Evolutionary conservation across 768 basidiomycete species (phyloP), one percentile per base, ranked within the genome.

Genomic region (Panaeolus papilionaceus): DNA sequence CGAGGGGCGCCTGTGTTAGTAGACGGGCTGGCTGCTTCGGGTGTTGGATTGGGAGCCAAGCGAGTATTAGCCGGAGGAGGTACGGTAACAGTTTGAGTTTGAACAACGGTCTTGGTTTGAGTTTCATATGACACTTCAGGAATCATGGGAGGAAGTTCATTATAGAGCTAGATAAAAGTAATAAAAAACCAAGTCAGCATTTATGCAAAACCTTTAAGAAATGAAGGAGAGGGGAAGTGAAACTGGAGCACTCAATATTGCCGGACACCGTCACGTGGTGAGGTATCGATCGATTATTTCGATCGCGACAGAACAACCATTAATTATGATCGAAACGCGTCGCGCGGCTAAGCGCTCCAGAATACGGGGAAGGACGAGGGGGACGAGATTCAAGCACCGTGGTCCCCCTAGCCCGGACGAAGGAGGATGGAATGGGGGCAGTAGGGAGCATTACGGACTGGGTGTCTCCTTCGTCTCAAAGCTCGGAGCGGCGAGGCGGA

Each of bases 391-490:
- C 82, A 83, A 82, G 85, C 81, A 86, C 89, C 89, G 86, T 87
- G 85, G 88, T 90, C 91, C 92, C 92, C 92, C 91, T 88, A 92
- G 90, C 92, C 92, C 92, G 86, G 90, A 90, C 89, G 90, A 92
- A 90, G 91, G 91, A 89, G 88, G 85, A 83, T 82, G 79, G 81
- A 80, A 70, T 72, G 73, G 79, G 79, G 79, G 79, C 77, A 79
- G 75, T 81, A 81, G 80, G 83, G 86, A 84, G 80, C 75, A 80
- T 87, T 88, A 92, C 91, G 86, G 87, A 92, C 88, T 87, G 80
- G 88, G 87, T 84, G 83, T 88, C 93, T 88, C 92, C 93, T 91
- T 94, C 93, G 92, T 93, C 93, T 93, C 90, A 94, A 86, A 93
- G 90, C 90, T 93, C 92, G 82, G 92, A 90, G 86, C 91, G 92